These are phyloP conservation scores for Piper betle DNA, from an alignment of 164 flowering plant species.

Conservation along the genomic window DNA sequence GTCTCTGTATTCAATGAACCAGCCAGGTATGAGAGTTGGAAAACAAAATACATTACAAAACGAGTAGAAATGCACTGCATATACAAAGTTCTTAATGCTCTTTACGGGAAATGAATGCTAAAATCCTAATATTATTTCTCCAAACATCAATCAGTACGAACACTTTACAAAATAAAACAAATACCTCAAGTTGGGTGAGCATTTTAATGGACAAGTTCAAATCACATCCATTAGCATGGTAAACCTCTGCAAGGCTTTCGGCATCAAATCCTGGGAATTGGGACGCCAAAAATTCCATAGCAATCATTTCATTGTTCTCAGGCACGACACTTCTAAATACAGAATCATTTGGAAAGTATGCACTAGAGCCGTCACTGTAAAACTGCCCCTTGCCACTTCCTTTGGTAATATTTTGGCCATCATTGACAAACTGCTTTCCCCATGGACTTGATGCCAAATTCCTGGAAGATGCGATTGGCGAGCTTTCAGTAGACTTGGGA, in stretches of 20 bases:
- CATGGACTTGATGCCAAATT: constrained; percentile 39
- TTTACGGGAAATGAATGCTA: no score
- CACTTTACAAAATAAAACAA: constrained; percentile 1
- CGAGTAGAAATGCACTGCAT: no score
- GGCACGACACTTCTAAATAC: constrained; percentile 29
- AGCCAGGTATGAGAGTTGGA: no score
- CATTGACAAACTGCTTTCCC: constrained; percentile 42
- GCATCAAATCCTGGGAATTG: constrained; percentile 94
- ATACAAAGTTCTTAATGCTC: no score
- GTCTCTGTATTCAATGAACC: no score
- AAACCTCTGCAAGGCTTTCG: constrained; percentile 91
- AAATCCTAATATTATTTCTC: no score
- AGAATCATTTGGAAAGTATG: constrained; percentile 35
- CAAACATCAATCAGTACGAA: no score
- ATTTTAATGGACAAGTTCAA: constrained; percentile 80
- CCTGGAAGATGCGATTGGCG: constrained; percentile 14
- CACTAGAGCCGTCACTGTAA: constrained; percentile 36
- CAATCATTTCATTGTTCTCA: constrained; percentile 41
- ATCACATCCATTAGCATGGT: constrained; percentile 77
- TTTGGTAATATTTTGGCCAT: constrained; percentile 32
- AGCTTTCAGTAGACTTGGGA: constrained; percentile 47
- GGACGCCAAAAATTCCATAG: constrained; percentile 64
- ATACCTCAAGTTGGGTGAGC: constrained; percentile 97
- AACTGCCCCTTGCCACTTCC: constrained; percentile 9
- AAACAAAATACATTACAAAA: no score